Evolutionary conservation across 1,284 basidiomycete species (phyloP).

Genomic region (Polyporus tsugae): DNA sequence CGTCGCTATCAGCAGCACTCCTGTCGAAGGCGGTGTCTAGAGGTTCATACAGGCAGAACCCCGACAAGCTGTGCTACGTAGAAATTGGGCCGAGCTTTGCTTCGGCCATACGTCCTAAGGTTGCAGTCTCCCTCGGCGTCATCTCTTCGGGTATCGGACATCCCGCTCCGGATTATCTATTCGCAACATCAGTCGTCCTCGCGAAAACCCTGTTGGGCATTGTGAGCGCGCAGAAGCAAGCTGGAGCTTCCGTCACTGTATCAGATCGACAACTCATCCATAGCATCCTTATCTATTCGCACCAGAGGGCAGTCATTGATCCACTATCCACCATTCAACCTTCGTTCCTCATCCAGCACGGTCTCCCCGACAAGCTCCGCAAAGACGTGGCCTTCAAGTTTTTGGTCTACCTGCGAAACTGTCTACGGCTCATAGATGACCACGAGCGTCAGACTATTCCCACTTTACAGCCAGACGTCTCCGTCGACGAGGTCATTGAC

Average conservation of each 20-base stretch:
- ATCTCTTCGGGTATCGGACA: constrained; percentile 32
- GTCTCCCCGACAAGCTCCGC: constrained; percentile 69
- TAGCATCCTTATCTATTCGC: constrained; percentile 58
- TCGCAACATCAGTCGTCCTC: constrained; percentile 28
- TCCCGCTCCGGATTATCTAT: constrained; percentile 30
- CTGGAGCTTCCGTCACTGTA: constrained; percentile 1
- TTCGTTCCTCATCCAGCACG: constrained; percentile 80
- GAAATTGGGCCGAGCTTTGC: constrained; percentile 23
- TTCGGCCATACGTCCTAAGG: constrained; percentile 10
- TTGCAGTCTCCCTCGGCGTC: constrained; percentile 23
- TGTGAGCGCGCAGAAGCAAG: constrained; percentile 1
- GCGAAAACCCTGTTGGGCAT: constrained; percentile 16
- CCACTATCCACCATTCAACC: constrained; percentile 82
- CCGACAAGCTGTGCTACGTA: constrained; percentile 17
- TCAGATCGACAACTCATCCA: constrained; percentile 46
- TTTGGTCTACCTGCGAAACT: constrained; percentile 74
- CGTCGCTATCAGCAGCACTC: constrained; percentile 19
- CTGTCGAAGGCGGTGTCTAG: constrained; percentile 16
- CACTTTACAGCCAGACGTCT: constrained; percentile 22
- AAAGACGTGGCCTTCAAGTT: constrained; percentile 73
- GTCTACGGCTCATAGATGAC: constrained; percentile 48
- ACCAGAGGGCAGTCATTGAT: constrained; percentile 64
- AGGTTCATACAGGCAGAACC: constrained; percentile 23
- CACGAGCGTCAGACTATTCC: constrained; percentile 37
- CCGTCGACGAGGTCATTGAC: constrained; percentile 37